These are phyloP conservation scores for Apiospora rasikravindrae DNA, from an alignment of 2,329 filamentous ascomycete genomes.

Conservation along the genomic window DNA sequence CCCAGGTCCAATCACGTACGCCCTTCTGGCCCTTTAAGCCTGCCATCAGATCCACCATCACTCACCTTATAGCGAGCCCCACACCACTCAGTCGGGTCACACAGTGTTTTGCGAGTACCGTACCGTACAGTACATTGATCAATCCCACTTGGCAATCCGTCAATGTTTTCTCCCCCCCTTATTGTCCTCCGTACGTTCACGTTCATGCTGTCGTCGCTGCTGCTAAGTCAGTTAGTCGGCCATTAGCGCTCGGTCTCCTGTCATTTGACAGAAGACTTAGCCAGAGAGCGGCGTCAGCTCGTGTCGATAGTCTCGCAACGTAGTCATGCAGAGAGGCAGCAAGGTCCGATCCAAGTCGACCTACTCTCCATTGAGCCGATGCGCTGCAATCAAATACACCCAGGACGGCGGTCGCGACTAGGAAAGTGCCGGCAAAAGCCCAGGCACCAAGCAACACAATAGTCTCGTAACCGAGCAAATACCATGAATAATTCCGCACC, in stretches of 20 bases:
- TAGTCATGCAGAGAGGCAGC: not conserved
- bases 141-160: not conserved
- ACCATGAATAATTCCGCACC: not conserved
- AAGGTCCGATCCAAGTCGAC: not conserved
- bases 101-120: not conserved
- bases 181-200: not conserved
- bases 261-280: not conserved
- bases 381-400: not conserved
- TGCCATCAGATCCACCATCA: not conserved
- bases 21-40: not conserved
- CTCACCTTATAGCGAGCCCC: constrained; percentile 2
- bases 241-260: not conserved
- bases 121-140: not conserved
- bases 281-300: not conserved
- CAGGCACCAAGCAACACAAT: not conserved
- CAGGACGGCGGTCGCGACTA: not conserved
- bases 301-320: constrained; percentile 4
- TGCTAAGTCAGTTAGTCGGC: not conserved
- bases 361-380: not conserved
- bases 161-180: not conserved
- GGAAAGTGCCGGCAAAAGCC: not conserved
- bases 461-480: not conserved
- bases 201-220: not conserved
- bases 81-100: constrained; percentile 12
- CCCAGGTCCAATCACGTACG: not conserved